Conservation (phyloP, 306 rosid genomes). For the Sophora flavescens region DNA sequence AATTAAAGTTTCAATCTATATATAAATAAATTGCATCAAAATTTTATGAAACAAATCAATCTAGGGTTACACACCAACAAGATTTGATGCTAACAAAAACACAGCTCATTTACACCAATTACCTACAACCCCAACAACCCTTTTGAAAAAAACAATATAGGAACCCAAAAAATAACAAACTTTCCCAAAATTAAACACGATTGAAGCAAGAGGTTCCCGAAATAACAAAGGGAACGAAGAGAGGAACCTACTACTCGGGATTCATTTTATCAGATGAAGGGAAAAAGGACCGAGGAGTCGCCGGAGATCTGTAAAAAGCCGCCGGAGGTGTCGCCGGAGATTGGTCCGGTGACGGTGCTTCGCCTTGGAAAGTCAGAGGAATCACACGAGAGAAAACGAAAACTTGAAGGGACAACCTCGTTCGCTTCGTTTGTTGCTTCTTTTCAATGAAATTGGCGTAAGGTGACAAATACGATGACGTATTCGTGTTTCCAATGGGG, state of each 20-base stretch:
- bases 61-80: slow-evolving; percentile 50
- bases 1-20: not conserved
- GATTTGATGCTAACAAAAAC: not conserved
- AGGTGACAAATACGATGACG: slow-evolving; percentile 44
- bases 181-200: not conserved
- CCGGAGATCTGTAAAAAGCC: slow-evolving; percentile 33
- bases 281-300: slow-evolving; percentile 5
- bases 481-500: slow-evolving; percentile 43
- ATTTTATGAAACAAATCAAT: slow-evolving; percentile 29
- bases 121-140: slow-evolving; percentile 21
- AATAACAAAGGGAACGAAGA: not conserved
- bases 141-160: not conserved
- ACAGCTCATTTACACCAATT: not conserved
- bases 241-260: slow-evolving; percentile 56
- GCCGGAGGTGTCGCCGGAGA: slow-evolving; percentile 23
- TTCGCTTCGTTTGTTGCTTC: slow-evolving; percentile 28
- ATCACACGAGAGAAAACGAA: slow-evolving; percentile 26
- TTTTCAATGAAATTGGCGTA: slow-evolving; percentile 41
- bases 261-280: slow-evolving; percentile 42
- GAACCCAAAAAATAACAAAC: slow-evolving; percentile 20
- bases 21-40: not conserved
- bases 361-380: slow-evolving; percentile 34
- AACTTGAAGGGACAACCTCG: slow-evolving; percentile 2
- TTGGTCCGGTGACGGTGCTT: slow-evolving; percentile 31
- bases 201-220: not conserved